These are phyloP conservation scores for Phytophthora colocasiae DNA, from an alignment of 352 stramenopile genomes.

Conservation along the genomic window DNA sequence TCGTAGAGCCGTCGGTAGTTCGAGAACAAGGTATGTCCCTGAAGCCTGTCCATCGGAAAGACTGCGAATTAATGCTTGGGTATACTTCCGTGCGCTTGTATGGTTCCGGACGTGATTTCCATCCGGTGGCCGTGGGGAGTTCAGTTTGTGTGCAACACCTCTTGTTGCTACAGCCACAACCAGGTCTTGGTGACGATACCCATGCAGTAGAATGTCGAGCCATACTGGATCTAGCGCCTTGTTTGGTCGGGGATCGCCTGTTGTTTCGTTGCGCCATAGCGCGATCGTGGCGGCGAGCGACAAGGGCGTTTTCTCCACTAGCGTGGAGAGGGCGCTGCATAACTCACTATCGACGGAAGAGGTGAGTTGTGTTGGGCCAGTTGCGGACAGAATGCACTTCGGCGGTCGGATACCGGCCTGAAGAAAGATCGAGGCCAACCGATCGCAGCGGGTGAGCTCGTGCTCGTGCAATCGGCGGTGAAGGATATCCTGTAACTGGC, in stretches of 20 bases:
- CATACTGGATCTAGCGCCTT: constrained; percentile 3
- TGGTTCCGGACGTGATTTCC: too few relatives aligned
- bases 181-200: background rate
- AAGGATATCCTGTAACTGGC: background rate
- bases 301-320: background rate
- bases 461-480: constrained; percentile 4
- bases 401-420: background rate
- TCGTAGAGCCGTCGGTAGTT: too few relatives aligned
- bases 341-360: background rate
- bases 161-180: background rate
- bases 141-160: background rate
- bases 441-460: background rate
- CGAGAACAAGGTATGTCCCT: too few relatives aligned
- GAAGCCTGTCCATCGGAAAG: too few relatives aligned
- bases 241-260: background rate
- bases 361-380: background rate
- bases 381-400: background rate
- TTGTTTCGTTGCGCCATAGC: background rate
- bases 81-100: too few relatives aligned
- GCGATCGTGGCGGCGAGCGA: background rate
- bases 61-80: too few relatives aligned
- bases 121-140: background rate
- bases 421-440: background rate
- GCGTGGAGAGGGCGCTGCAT: background rate
- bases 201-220: constrained; percentile 5